phyloP scores from a whole-genome alignment of 345 rosid species.

The Eucalyptus sideroxylon region DNA sequence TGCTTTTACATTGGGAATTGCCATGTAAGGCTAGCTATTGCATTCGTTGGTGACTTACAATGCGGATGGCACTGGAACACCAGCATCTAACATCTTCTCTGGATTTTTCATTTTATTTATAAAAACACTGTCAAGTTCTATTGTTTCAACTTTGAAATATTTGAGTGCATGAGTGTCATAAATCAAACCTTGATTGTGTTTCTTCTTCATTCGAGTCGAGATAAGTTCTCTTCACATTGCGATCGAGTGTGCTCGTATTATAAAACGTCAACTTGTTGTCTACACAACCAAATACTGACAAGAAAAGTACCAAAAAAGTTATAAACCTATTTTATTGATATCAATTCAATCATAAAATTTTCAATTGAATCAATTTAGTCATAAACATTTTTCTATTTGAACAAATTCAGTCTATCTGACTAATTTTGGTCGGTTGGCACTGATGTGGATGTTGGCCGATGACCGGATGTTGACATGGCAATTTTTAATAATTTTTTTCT shows the following conservation, averaged over 20 bases:
- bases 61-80: neutral
- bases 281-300: neutral
- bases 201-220: neutral
- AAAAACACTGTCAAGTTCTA: neutral
- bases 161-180: neutral
- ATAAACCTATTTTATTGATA: too few relatives aligned
- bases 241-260: neutral
- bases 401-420: rapidly evolving
- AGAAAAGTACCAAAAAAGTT: rapidly evolving
- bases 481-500: too few relatives aligned
- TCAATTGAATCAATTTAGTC: too few relatives aligned
- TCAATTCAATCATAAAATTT: too few relatives aligned
- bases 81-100: neutral
- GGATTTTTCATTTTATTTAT: neutral
- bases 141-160: neutral
- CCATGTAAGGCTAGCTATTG: neutral
- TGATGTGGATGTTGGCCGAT: rapidly evolving
- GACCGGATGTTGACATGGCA: rapidly evolving
- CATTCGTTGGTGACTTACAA: neutral
- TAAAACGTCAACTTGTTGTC: neutral
- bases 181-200: neutral
- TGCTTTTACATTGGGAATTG: neutral
- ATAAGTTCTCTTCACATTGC: neutral
- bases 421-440: rapidly evolving
- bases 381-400: rapidly evolving